These are phyloP conservation scores for Somion occarium DNA, from an alignment of 1,284 basidiomycete species.

Conservation along the genomic window DNA sequence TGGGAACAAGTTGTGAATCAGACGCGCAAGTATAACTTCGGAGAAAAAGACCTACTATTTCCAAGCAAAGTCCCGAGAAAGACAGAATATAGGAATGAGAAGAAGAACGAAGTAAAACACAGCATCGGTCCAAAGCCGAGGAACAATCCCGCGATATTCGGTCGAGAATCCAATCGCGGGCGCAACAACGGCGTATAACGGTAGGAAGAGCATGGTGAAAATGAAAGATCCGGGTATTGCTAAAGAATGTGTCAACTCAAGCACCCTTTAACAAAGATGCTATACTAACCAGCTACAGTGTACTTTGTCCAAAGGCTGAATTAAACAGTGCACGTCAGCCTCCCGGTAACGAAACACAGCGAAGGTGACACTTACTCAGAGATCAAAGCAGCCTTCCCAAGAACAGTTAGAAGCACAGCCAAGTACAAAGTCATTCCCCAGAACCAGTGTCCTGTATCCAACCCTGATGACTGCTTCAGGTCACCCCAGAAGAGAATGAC, in stretches of 20 bases:
- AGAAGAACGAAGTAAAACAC: constrained; percentile 91
- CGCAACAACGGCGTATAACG: constrained; percentile 85
- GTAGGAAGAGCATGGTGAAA: constrained; percentile 93
- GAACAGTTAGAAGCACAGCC: constrained; percentile 87
- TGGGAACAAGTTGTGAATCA: constrained; percentile 28
- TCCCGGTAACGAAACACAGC: background rate
- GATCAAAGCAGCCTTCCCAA: constrained; percentile 95
- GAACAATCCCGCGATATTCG: constrained; percentile 87
- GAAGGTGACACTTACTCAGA: constrained; percentile 73
- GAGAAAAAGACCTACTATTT: constrained; percentile 69
- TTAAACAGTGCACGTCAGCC: constrained; percentile 8
- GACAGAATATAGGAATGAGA: constrained; percentile 84
- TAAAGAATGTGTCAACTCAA: constrained; percentile 19
- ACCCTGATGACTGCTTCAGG: constrained; percentile 75
- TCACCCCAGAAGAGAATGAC: constrained; percentile 91
- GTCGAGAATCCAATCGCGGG: constrained; percentile 86
- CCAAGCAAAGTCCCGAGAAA: constrained; percentile 92
- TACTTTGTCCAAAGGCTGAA: constrained; percentile 98
- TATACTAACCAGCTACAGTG: constrained; percentile 73
- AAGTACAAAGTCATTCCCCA: constrained; percentile 98
- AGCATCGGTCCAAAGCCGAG: constrained; percentile 80
- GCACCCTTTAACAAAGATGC: background rate
- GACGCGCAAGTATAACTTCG: constrained; percentile 1
- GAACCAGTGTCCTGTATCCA: constrained; percentile 92
- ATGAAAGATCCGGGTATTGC: constrained; percentile 96